phyloP scores from a whole-genome alignment of 176 grass and related monocot genomes.

The Pharus latifolius region DNA sequence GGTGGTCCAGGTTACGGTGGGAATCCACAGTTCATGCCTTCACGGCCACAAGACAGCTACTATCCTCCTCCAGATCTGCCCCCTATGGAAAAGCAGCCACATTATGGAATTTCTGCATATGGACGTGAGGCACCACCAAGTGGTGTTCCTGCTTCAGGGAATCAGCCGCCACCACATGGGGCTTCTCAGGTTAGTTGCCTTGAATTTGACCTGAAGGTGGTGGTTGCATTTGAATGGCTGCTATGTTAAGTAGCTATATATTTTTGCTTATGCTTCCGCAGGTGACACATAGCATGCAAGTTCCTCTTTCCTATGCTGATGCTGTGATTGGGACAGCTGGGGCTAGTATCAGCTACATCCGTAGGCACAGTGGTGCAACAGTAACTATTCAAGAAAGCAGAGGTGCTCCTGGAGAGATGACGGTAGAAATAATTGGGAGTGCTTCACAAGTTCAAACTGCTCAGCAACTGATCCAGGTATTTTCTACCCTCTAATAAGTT shows the following conservation, averaged over 20 bases:
- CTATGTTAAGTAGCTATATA: not conserved
- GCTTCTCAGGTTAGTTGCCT: slow-evolving; percentile 54
- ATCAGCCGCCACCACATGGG: slow-evolving; percentile 33
- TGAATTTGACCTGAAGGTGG: not conserved
- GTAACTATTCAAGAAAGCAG: slow-evolving; percentile 89
- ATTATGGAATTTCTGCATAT: slow-evolving; percentile 68
- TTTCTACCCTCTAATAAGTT: not conserved
- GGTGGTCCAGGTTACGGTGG: slow-evolving; percentile 57
- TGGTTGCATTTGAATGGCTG: not conserved
- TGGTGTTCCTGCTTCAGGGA: slow-evolving; percentile 31
- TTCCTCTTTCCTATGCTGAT: slow-evolving; percentile 83
- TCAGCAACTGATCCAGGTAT: slow-evolving; percentile 85
- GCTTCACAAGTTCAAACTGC: slow-evolving; percentile 86
- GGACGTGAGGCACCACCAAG: slow-evolving; percentile 38
- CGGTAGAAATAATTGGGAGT: slow-evolving; percentile 84
- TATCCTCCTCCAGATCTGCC: slow-evolving; percentile 36
- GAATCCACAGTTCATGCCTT: slow-evolving; percentile 68
- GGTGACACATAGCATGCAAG: slow-evolving; percentile 78
- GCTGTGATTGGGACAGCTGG: slow-evolving; percentile 88
- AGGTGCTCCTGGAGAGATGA: slow-evolving; percentile 82
- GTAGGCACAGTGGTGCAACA: slow-evolving; percentile 84
- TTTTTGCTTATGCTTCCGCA: slow-evolving; percentile 17
- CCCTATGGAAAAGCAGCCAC: slow-evolving; percentile 59
- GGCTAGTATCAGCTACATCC: slow-evolving; percentile 86
- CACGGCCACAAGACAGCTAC: slow-evolving; percentile 51